Evolutionary conservation across 1,284 basidiomycete genomes (phyloP), one percentile per base, ranked within the genome.

Genomic region (Prillingera fragicola): DNA sequence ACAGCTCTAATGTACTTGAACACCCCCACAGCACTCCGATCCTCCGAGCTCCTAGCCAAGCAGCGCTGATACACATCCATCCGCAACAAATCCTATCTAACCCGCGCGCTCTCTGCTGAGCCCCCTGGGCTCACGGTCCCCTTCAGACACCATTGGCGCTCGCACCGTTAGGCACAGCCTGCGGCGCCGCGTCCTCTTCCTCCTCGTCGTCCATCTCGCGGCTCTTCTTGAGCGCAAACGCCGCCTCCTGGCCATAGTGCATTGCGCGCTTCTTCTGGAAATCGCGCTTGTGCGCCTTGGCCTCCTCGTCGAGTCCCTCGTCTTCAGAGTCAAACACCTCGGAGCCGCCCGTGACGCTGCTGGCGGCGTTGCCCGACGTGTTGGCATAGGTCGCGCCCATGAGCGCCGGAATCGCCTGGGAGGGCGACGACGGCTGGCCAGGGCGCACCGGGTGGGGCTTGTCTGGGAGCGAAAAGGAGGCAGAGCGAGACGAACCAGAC

Each of bases 181-280:
- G 54, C 24, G 45, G 56, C 27, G 49, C 51, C 10, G 24, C 46
- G 14, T 49, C 49, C 28, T 54, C 60, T 9, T 59, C 56, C 21
- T 56, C 59, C 10, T 60, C 61, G 22, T 65, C 67, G 32, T 56
- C 47, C 52, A 67, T 51, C 50, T 65, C 65, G 45, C 57, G 63
- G 12, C 65, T 65, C 48, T 62, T 54, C 80, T 87, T 87, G 85
- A 92, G 88, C 25, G 87, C 88, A 17, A 64, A 54, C 62, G 89
- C 85, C 1, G 87, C 88, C 69, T 92, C 88, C 45, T 90, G 89
- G 3, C 86, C 87, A 62, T 92, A 92, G 68, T 92, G 88, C 46
- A 82, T 75, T 43, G 84, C 85, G 27, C 87, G 78, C 45, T 86
- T 87, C 58, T 80, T 79, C 44, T 89, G 75, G 63, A 92, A 92